A percentile compares a stretch with the other conserved stretches of the same genome.
Evolutionary conservation across 179 eudicot species (phyloP).

Genomic region (Pouteria campechiana): DNA sequence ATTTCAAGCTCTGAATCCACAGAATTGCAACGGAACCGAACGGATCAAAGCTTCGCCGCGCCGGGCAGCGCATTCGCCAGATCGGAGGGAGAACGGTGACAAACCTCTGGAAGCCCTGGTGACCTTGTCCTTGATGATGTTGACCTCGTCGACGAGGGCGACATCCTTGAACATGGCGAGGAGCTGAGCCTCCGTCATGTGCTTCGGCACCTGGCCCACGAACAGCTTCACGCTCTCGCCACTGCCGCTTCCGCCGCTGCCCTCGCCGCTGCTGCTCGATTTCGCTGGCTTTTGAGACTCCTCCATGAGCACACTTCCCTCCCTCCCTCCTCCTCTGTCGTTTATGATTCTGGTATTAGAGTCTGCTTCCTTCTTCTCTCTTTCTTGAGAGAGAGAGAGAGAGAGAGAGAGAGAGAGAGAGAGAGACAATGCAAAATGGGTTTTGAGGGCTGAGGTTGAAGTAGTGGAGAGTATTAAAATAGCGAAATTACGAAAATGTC

Average conservation of each 20-base stretch:
- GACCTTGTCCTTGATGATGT: slow-evolving; percentile 76
- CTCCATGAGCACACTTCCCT: slow-evolving; percentile 37
- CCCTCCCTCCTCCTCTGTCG: slow-evolving; percentile 3
- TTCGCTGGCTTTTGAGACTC: slow-evolving; percentile 12
- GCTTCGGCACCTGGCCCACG: slow-evolving; percentile 96
- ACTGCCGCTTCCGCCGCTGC: slow-evolving; percentile 7
- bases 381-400: no score
- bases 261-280: slow-evolving; percentile 8
- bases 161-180: slow-evolving; percentile 55
- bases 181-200: slow-evolving; percentile 62
- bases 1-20: slow-evolving; percentile 18
- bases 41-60: slow-evolving; percentile 23
- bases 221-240: slow-evolving; percentile 89
- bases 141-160: slow-evolving; percentile 80
- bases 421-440: no score
- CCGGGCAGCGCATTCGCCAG: no score
- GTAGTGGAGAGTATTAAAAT: no score
- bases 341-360: slow-evolving; percentile 12
- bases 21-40: not conserved
- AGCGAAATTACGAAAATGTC: no score
- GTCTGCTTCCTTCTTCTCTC: not conserved
- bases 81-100: no score
- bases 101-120: slow-evolving; percentile 85
- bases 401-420: no score
- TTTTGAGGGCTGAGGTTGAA: no score